These are phyloP conservation scores for Penicillium angulare DNA, from an alignment of 495 filamentous ascomycete species.

Conservation along the genomic window DNA sequence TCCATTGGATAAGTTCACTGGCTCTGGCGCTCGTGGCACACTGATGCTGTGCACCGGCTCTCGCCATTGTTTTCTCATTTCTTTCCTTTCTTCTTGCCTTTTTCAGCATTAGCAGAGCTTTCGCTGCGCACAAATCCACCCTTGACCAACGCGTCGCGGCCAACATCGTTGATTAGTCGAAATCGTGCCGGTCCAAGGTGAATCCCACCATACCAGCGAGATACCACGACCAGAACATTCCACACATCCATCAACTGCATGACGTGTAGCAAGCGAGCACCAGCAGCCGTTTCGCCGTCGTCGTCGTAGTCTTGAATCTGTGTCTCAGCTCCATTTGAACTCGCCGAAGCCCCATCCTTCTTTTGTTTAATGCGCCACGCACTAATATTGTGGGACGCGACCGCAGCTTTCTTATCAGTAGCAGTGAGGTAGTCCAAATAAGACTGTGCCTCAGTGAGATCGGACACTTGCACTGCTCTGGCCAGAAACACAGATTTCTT, in stretches of 20 bases:
- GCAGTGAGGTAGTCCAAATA: conserved; percentile 71
- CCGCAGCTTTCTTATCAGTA: conserved; percentile 76
- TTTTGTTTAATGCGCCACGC: conserved; percentile 60
- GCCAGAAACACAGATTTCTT: conserved; percentile 89
- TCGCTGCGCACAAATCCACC: conserved; percentile 64
- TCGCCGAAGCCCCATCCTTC: conserved; percentile 24
- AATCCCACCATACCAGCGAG: conserved; percentile 90
- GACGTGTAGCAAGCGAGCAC: conserved; percentile 77
- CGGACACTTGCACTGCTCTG: conserved; percentile 64
- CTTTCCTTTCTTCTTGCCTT: conserved; percentile 60
- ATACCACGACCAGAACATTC: conserved; percentile 91
- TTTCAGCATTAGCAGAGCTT: conserved; percentile 31
- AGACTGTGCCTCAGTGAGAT: conserved; percentile 62
- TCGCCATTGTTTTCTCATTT: too few species aligned
- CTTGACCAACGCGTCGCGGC: conserved; percentile 79
- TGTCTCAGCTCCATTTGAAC: conserved; percentile 45
- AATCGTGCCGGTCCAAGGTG: conserved; percentile 87
- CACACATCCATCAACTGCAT: conserved; percentile 95
- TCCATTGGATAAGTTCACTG: too few species aligned
- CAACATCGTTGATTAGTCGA: conserved; percentile 80
- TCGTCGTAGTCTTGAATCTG: conserved; percentile 89
- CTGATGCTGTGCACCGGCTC: too few species aligned
- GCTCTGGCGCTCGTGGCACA: too few species aligned
- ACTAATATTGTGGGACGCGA: conserved; percentile 88
- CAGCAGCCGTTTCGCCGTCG: conserved; percentile 95